phyloP scores from a whole-genome alignment of 164 flowering plant genomes.

The Echeveria elegans region DNA sequence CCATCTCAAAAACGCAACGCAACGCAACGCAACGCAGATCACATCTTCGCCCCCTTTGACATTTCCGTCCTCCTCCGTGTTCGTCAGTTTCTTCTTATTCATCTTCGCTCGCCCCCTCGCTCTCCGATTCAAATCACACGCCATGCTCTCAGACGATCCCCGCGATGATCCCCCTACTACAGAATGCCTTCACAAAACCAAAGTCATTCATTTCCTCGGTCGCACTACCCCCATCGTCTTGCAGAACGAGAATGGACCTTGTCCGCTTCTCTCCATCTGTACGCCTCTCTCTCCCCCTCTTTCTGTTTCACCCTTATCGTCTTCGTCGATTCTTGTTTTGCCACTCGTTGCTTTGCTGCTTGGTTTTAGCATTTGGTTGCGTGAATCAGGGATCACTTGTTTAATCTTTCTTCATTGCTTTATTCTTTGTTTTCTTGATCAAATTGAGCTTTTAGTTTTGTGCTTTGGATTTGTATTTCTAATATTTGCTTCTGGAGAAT shows the following conservation, averaged over 20 bases:
- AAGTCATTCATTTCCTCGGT: constrained; percentile 58
- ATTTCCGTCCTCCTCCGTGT: background rate
- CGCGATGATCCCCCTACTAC: constrained; percentile 19
- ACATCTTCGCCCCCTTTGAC: background rate
- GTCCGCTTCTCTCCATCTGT: constrained; percentile 98
- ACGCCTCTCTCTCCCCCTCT: constrained; percentile 12
- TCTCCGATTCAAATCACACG: background rate
- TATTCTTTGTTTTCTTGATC: background rate
- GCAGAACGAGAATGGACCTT: constrained; percentile 97
- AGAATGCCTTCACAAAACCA: constrained; percentile 63
- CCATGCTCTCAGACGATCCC: constrained; percentile 12
- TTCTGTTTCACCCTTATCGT: background rate
- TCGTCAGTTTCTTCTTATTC: background rate
- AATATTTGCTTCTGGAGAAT: background rate
- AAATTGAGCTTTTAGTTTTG: background rate
- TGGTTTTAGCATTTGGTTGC: background rate
- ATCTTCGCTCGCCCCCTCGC: too few species aligned
- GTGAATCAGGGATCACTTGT: background rate
- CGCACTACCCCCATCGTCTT: constrained; percentile 76
- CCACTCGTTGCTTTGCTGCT: background rate
- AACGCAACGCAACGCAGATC: background rate
- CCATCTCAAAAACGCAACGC: too few species aligned
- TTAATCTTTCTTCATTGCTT: background rate
- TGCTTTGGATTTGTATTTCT: too few species aligned
- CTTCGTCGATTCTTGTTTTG: background rate